Base-by-base conservation (phyloP, 2,329 filamentous ascomycete genomes). In the Trichothecium roseum region DNA sequence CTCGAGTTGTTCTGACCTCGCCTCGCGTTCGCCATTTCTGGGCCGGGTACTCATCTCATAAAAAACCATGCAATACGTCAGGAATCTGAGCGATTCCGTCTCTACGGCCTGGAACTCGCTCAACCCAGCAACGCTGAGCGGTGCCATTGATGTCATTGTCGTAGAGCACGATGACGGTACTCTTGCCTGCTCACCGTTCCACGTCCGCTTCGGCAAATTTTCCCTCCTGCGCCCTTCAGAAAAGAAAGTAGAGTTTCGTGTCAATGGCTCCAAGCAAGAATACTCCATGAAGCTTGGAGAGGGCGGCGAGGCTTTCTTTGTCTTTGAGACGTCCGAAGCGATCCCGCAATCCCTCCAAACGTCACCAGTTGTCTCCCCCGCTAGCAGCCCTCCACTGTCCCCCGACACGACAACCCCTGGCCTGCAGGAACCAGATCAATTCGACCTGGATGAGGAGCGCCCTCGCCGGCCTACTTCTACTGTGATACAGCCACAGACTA, bases 31-130 rank as follows among this genome's bases (percentile, higher is more conserved):
- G n/a, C 18, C 31, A 33, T 6, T 10, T 18, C n/a, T 14, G 14
- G 9, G 8, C 31, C n/a, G 32, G 32, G 18, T 22, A 26, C n/a
- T 10, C 32, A 26, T 15, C 34, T 42, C 42, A 45, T 50, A 54
- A 68, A n/a, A n/a, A n/a, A n/a, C 58, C 43, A 96, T 96, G 91
- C 88, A 96, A 71, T 96, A 96, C 83, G 88, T 96, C 48, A 78
- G 91, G 48, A 94, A 88, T 54, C 76, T 96, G 50, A 91, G 86
- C 60, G 88, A 88, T 57, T 93, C 87, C 35, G 89, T 98, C 51
- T 94, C 88, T 49, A 95, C 91, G 65, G 89, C 91, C 59, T 98
- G 91, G 91, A 98, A 98, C 63, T 95, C 88, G 18, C 94, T 98
- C 70, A 98, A 98, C 60, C 91, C 91, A 34, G 87, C 91, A 30